Evolutionary conservation across 192 early-diverging fungal species (phyloP), one percentile per base, ranked within the genome.

Genomic region (Endogone sp.): DNA sequence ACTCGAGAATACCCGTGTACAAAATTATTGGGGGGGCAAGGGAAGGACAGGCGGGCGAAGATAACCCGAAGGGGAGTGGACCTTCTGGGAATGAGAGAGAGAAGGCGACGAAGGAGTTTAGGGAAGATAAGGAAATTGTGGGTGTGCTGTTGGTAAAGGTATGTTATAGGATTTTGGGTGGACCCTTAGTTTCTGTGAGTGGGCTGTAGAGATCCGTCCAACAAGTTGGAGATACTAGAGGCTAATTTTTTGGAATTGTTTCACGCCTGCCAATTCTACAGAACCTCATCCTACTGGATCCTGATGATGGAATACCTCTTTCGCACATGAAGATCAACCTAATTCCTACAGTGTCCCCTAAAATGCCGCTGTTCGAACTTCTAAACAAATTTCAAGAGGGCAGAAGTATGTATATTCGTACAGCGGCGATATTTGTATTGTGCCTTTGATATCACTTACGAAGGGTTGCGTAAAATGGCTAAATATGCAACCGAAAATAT

Each of bases 321-420:
- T 68, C 81, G 10, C 76, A 84, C 9, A 73, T 79, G 2, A 64
- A 56, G 24, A 81, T 86, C 37, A 80, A 81, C 23, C 61, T 30
- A 13, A 66, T 81, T 29, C 72, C 79, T 20, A 60, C 64, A 11
- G 75, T 74, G 3, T 29, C 59, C 23, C 72, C 72, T 25, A 66
- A 77, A 28, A 74, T 73, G 30, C 67, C 65, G 16, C 66, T 74
- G 27, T 77, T 88, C 57, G 90, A 91, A 22, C 86, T 91, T 37
- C 78, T 91, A 56, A 91, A 91, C 67, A 81, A 83, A 29, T 91
- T 91, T 74, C 90, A 91, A 68, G 88, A 89, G 62, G 90, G 90
- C 25, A 83, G 87, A 63, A 88, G 87, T 61, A 75, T 62, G 59
- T 66, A 49, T n/a, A n/a, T n/a, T n/a, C n/a, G n/a, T n/a, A n/a